Evolutionary conservation across 2,329 filamentous ascomycete species (phyloP), one percentile per base, ranked within the genome.

Genomic region (Beauveria brongniartii): DNA sequence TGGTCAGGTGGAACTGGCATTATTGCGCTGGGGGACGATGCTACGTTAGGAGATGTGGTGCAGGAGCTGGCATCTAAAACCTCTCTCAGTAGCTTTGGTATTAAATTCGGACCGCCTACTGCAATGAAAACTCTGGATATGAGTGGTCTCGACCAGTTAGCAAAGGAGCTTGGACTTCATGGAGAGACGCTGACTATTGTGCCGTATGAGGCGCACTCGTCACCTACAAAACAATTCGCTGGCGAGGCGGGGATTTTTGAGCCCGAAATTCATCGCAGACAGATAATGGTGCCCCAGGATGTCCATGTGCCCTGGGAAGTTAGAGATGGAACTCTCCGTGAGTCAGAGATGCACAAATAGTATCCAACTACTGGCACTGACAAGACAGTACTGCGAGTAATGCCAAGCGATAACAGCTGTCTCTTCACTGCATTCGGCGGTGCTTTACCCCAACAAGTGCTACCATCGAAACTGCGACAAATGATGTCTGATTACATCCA

Each of bases 371-470:
- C 20, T 18, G n/a, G 41, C 5, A 28, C 41, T 18, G n/a, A 18
- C 37, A 22, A 10, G 37, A 37, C 20, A 85, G 89, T 95, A 9
- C 82, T 97, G 20, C 88, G 93, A 16, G 90, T 97, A 55, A 97
- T 97, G 93, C 91, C 92, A 5, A 93, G 97, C 70, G 93, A 97
- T 73, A 97, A 97, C 74, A 91, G 87, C 62, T 97, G 93, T 75
- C 86, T 97, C 69, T 97, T 97, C 74, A 89, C 92, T 30, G 92
- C 93, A 0, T 86, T 97, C 52, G 90, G 90, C 18, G 89, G 87
- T 59, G 89, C 89, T 3, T 81, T 96, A n/a, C 83, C 91, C 54
- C 82, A 77, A 28, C 72, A 76, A 20, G 73, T 78, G 54, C 72
- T 75, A n/a, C 75, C 75, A 7, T 69, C 73, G 9, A 68, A 89